A percentile compares a stretch with the other conserved stretches of the same genome.
phyloP scores from a whole-genome alignment of 1,139 yeast genomes.

The Lodderomyces parapsilosis region DNA sequence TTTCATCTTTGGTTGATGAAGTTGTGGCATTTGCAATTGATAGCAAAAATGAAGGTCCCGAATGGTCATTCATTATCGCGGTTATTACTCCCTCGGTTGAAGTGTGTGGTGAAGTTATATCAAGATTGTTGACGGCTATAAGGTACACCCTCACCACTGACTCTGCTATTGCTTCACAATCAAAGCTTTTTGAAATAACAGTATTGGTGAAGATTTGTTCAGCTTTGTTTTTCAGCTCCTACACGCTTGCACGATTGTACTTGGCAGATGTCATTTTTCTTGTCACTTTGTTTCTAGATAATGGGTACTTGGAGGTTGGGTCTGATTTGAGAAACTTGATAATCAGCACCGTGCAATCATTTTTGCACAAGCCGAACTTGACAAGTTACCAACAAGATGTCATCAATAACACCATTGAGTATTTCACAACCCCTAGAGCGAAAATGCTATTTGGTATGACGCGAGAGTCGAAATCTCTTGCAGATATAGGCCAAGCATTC shows the following conservation, averaged over 20 bases:
- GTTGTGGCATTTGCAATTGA: conserved; percentile 73
- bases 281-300: conserved; percentile 70
- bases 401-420: conserved; percentile 54
- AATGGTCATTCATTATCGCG: conserved; percentile 63
- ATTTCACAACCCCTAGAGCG: conserved; percentile 70
- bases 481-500: conserved; percentile 41
- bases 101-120: conserved; percentile 65
- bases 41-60: conserved; percentile 68
- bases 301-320: conserved; percentile 70
- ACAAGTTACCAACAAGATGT: conserved; percentile 40
- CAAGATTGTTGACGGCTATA: conserved; percentile 52
- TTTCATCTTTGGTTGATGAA: conserved; percentile 65
- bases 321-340: conserved; percentile 62
- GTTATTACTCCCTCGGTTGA: conserved; percentile 74
- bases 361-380: conserved; percentile 57
- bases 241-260: conserved; percentile 61
- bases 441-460: conserved; percentile 76
- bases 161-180: conserved; percentile 58
- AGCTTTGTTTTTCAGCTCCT: conserved; percentile 71
- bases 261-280: conserved; percentile 73
- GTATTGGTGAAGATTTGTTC: conserved; percentile 68
- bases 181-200: conserved; percentile 69
- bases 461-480: conserved; percentile 46
- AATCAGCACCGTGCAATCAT: conserved; percentile 71
- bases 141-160: conserved; percentile 46